phyloP scores from a whole-genome alignment of 805 yeast species.

The Metschnikowia borealis region DNA sequence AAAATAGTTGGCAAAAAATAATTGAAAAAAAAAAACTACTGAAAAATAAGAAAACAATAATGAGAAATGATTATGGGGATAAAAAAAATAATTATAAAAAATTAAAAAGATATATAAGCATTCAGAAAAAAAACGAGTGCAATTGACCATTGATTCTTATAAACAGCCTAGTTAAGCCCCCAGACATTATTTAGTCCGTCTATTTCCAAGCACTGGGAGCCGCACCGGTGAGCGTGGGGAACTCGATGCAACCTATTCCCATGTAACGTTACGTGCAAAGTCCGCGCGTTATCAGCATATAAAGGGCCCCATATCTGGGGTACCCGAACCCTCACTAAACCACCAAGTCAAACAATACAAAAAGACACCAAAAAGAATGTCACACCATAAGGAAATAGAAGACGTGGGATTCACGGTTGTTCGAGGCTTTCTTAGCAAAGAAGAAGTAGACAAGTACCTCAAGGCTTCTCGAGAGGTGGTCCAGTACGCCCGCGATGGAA shows the following conservation, averaged over 20 bases:
- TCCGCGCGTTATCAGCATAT: background rate
- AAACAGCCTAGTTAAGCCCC: too few relatives aligned
- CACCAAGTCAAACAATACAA: too few relatives aligned
- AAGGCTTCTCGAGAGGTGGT: slow-evolving; percentile 37
- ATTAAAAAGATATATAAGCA: too few relatives aligned
- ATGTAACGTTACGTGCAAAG: slow-evolving; percentile 4
- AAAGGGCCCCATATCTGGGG: background rate
- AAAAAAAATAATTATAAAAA: too few relatives aligned
- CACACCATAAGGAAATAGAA: slow-evolving; percentile 34
- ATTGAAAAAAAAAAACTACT: too few relatives aligned
- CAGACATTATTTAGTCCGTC: too few relatives aligned
- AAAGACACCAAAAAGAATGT: background rate
- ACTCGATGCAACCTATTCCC: background rate
- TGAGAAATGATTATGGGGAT: too few relatives aligned
- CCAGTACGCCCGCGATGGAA: slow-evolving; percentile 42
- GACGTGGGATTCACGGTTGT: slow-evolving; percentile 37
- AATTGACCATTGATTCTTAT: too few relatives aligned
- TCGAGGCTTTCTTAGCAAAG: slow-evolving; percentile 36
- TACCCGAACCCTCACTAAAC: background rate
- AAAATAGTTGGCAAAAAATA: too few relatives aligned
- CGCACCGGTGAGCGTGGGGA: background rate
- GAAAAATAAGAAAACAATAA: too few relatives aligned
- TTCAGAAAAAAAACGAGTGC: too few relatives aligned
- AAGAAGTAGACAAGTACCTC: slow-evolving; percentile 35
- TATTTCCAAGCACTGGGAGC: background rate